Conservation (phyloP, 805 yeast genomes). For the Maudiozyma serrabonitensis region DNA sequence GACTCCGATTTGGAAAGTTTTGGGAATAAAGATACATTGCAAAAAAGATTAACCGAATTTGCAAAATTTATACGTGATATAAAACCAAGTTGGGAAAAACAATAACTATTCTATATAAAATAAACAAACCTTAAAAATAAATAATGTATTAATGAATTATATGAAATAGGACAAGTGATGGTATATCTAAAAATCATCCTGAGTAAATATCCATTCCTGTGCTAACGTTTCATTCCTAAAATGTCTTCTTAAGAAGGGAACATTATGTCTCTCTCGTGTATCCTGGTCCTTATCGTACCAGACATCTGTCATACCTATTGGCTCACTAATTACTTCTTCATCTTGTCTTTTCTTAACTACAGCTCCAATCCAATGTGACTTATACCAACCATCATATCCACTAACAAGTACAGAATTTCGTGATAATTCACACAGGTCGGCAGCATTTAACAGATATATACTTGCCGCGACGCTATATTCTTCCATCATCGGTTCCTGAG, state of each 20-base stretch:
- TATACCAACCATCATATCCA: conserved; percentile 26
- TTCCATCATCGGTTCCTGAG: conserved; percentile 27
- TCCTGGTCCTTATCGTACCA: conserved; percentile 25
- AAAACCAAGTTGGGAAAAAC: conserved; percentile 27
- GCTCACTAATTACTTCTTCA: conserved; percentile 9
- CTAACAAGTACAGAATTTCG: conserved; percentile 24
- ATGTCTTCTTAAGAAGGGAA: conserved; percentile 21
- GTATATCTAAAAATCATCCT: neutral
- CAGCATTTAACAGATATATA: conserved; percentile 25
- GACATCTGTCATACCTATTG: conserved; percentile 17
- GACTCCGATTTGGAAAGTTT: conserved; percentile 12
- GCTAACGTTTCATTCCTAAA: conserved; percentile 20
- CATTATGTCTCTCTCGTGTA: conserved; percentile 26
- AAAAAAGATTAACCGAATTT: conserved; percentile 17
- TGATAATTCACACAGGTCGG: conserved; percentile 26
- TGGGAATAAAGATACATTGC: conserved; percentile 5
- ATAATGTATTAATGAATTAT: neutral
- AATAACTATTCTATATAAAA: neutral
- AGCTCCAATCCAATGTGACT: conserved; percentile 28
- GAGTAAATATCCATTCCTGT: conserved; percentile 23
- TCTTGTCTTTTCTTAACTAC: conserved; percentile 3
- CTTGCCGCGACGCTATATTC: conserved; percentile 30
- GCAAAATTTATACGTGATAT: conserved; percentile 28
- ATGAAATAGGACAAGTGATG: neutral
- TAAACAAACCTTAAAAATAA: neutral